Base-by-base conservation (phyloP, 768 basidiomycete genomes). In the Nidularia sp. region DNA sequence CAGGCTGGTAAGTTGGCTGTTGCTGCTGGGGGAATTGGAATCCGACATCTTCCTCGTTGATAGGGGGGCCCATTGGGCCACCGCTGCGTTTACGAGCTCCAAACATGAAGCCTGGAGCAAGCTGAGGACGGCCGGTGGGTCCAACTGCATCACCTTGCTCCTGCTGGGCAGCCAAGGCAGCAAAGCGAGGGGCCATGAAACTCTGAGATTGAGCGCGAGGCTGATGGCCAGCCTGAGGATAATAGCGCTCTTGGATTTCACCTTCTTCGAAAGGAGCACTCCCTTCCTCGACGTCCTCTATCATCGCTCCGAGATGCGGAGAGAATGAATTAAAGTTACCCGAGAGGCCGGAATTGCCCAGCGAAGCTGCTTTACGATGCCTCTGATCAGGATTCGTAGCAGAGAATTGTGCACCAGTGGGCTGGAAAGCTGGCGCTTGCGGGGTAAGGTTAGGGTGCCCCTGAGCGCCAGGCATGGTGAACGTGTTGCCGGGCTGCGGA, bases 21-120 rank as follows among this genome's bases (percentile, higher is more conserved):
- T 79, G 77, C 60, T 85, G 85, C 64, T 88, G 90, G 42, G 90
- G 89, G 63, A 93, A 91, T 60, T 90, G 88, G 70, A 92, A 93
- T 36, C 81, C 83, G 47, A 78, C 68, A 60, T 92, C 91, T 55
- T 91, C 92, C 65, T 92, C 90, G 54, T 79, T 87, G 62, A 89
- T 87, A 34, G 88, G 74, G 31, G 88, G 86, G 3, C 83, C 87
- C 70, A 87, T 75, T 9, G 80, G 76, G 25, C 76, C 71, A 35
- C 76, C 71, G 34, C 74, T 69, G 39, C 76, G 74, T 62, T 79
- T 83, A 29, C 83, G 73, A 51, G 84, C 82, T 47, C 93, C 94
- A 66, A 95, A 97, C 78, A 87, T 92, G 70, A 97, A 96, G 47
- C 78, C 77, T n/a, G 93, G 93, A 8, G 92, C 91, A 36, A 95